These are phyloP conservation scores for Epicoccum sorghinum DNA, from an alignment of 2,329 filamentous ascomycete species.

Conservation along the genomic window DNA sequence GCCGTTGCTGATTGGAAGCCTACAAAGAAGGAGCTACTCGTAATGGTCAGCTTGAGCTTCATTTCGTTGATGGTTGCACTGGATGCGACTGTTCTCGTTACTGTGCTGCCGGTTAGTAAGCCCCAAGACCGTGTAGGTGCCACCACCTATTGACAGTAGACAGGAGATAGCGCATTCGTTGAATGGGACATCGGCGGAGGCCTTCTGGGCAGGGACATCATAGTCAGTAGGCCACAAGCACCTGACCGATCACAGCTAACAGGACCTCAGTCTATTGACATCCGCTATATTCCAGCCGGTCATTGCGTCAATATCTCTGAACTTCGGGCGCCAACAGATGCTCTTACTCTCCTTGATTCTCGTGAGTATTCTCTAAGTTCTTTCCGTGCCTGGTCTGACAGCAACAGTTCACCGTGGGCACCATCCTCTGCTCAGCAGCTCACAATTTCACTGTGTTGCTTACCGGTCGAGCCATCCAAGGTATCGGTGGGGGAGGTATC, in stretches of 20 bases:
- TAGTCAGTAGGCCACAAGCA: conserved; percentile 48
- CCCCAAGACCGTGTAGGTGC: neutral
- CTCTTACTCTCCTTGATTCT: conserved; percentile 49
- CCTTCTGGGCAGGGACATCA: conserved; percentile 74
- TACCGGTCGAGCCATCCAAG: conserved; percentile 45
- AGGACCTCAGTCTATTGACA: conserved; percentile 57
- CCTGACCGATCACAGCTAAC: neutral
- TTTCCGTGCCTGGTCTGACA: neutral
- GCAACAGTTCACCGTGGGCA: conserved; percentile 52
- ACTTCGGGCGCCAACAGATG: conserved; percentile 58
- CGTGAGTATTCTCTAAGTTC: neutral
- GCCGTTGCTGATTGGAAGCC: conserved; percentile 18
- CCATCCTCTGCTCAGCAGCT: conserved; percentile 51
- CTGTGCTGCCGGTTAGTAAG: conserved; percentile 33
- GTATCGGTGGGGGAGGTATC: conserved; percentile 49
- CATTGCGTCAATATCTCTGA: conserved; percentile 48
- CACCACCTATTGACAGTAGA: neutral
- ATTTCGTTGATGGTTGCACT: conserved; percentile 39
- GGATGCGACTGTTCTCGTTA: conserved; percentile 39
- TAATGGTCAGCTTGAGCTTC: conserved; percentile 37
- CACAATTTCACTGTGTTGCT: conserved; percentile 44
- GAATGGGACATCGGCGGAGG: conserved; percentile 50
- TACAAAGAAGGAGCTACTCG: conserved; percentile 26
- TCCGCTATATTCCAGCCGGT: conserved; percentile 66
- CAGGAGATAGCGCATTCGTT: conserved; percentile 34